These are phyloP conservation scores for Yarrowia deformans DNA, from an alignment of 805 yeast genomes.

Conservation along the genomic window DNA sequence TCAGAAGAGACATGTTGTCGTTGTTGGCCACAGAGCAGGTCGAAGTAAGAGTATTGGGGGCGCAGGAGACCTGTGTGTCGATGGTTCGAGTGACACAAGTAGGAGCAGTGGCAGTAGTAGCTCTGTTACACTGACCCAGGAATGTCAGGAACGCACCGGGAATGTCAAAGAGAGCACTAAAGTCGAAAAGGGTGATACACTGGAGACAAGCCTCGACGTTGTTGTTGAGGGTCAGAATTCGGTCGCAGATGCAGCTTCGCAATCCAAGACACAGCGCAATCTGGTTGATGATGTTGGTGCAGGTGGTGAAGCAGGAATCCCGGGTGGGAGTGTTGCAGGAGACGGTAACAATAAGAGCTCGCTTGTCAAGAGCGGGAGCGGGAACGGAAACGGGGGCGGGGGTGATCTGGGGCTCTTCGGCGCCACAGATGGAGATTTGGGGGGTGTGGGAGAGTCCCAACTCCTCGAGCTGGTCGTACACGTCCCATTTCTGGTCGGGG, in stretches of 20 bases:
- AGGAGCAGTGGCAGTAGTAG: neutral
- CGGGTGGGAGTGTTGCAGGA: neutral
- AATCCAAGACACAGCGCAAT: conserved; percentile 19
- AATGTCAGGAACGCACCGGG: neutral
- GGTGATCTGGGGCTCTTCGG: conserved; percentile 3
- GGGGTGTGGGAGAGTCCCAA: conserved; percentile 4
- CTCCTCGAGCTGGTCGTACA: conserved; percentile 4
- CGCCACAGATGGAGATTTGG: conserved; percentile 1
- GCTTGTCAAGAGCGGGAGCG: neutral
- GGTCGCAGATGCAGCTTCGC: conserved; percentile 19
- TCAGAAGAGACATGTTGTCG: neutral
- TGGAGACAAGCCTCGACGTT: conserved; percentile 8
- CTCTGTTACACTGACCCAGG: conserved; percentile 5
- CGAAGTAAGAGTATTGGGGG: neutral
- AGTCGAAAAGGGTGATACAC: conserved; percentile 1
- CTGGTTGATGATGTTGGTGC: conserved; percentile 1
- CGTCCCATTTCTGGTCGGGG: conserved; percentile 9
- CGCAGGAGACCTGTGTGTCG: conserved; percentile 14
- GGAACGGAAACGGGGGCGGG: conserved; percentile 23
- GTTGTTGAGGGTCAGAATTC: conserved; percentile 1
- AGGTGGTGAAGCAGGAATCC: neutral
- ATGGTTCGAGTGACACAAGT: conserved; percentile 7
- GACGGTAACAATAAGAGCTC: conserved; percentile 2
- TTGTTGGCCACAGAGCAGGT: conserved; percentile 3
- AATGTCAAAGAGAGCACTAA: neutral